Evolutionary conservation across 306 rosid genomes (phyloP), one percentile per base, ranked within the genome.

Genomic region (Coriaria nepalensis): DNA sequence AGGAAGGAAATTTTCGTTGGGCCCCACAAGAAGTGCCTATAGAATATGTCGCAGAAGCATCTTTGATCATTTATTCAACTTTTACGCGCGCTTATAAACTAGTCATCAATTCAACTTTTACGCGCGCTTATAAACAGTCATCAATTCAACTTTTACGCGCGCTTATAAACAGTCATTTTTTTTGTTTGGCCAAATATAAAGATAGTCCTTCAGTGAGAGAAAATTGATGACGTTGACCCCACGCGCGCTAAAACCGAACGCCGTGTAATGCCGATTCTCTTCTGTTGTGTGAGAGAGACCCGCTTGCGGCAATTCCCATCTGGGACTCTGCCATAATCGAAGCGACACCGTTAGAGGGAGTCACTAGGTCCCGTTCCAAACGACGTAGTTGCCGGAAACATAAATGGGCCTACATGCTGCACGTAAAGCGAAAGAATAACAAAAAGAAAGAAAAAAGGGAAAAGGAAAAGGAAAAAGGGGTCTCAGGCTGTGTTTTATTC

Each of bases 401-500:
- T 57, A 15, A 10, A 8, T 12, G 13, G 10, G 6, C 36, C 13
- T 43, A 5, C 2, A 35, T 13, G 13, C 37, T 11, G 20, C 12
- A 4, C 59, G 9, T 7, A 2, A 13, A 32, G 32, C 1, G 29
- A 39, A 4, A 13, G n/a, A 10, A 40, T 0, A 0, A 8, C 4
- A 6, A 20, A 43, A 2, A 6, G 35, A 0, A 3, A 36, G 34
- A 13, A n/a, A 7, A 6, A 53, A 43, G 13, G 8, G 0, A 6
- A 35, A 44, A 40, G 37, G 36, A 56, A 38, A 12, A 33, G 41
- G 56, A 46, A 50, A 62, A 45, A 44, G 50, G 43, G 60, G 43
- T 40, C 42, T 60, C 29, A 20, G 1, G 46, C 40, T 63, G 62
- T 47, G 38, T 52, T 29, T 14, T 46, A 56, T 59, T 61, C 71